Conservation (phyloP, 2,329 filamentous ascomycete genomes). For the Fusarium verticillioides region DNA sequence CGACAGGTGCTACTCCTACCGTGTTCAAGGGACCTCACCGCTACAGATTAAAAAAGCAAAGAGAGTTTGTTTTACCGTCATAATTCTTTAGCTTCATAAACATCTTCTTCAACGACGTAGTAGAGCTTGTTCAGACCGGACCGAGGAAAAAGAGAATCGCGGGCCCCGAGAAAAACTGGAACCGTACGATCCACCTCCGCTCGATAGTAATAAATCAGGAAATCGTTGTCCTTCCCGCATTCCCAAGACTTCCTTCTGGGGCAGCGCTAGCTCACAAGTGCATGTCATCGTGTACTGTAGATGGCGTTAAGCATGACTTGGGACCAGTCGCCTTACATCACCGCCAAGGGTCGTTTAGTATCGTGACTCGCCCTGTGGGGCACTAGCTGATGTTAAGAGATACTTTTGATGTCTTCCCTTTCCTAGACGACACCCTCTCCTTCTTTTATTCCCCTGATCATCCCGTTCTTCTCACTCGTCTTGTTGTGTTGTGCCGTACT, state of each 20-base stretch:
- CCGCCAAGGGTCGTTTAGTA: conserved; percentile 11
- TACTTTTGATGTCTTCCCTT: not conserved
- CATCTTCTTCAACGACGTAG: not conserved
- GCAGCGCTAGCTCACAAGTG: conserved; percentile 21
- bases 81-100: not conserved
- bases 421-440: conserved; percentile 10
- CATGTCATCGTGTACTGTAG: conserved; percentile 16
- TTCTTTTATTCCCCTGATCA: conserved; percentile 28
- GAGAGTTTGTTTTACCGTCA: not conserved
- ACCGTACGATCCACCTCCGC: conserved; percentile 20
- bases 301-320: conserved; percentile 33
- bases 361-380: not conserved
- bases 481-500: not conserved
- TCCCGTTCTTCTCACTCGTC: conserved; percentile 32
- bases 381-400: conserved; percentile 7
- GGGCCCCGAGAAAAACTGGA: conserved; percentile 35
- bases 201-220: conserved; percentile 2
- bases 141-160: conserved; percentile 19
- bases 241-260: conserved; percentile 31
- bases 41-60: conserved; percentile 4
- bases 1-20: not conserved
- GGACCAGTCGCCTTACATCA: conserved; percentile 24
- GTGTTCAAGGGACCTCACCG: conserved; percentile 15
- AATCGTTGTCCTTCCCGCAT: conserved; percentile 39
- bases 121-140: not conserved